Conservation (phyloP, 2,329 filamentous ascomycete species). For the Nemania serpens region DNA sequence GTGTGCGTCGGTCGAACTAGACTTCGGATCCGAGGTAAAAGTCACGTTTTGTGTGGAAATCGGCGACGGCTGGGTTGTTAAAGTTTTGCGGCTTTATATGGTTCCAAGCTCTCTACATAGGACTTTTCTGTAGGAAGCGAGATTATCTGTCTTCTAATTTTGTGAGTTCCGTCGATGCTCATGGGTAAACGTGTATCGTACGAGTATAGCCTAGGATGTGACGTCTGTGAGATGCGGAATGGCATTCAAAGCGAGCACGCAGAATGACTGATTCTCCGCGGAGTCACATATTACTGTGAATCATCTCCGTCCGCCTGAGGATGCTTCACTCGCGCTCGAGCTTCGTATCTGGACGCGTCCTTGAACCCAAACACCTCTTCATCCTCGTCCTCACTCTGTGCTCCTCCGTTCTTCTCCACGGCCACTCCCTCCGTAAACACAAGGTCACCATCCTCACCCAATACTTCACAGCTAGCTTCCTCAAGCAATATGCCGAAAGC, state of each 20-base stretch:
- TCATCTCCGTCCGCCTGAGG: slow-evolving; percentile 3
- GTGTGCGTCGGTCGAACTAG: not conserved
- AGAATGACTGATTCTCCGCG: not conserved
- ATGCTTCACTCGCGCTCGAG: slow-evolving; percentile 17
- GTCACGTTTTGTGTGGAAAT: not conserved
- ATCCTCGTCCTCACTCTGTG: slow-evolving; percentile 15
- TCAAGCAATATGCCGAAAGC: slow-evolving; percentile 77
- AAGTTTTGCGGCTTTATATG: not conserved
- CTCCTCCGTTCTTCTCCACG: slow-evolving; percentile 25
- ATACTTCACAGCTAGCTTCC: slow-evolving; percentile 64
- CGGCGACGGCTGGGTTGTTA: not conserved
- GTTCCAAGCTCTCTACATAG: too few species aligned
- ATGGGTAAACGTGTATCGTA: not conserved
- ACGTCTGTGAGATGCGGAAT: slow-evolving; percentile 17
- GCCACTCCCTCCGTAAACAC: slow-evolving; percentile 68
- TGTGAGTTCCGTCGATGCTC: not conserved
- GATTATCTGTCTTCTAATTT: not conserved
- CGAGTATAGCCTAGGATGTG: not conserved
- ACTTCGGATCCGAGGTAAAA: not conserved
- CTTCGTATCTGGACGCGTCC: slow-evolving; percentile 30
- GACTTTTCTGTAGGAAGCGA: not conserved
- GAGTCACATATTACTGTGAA: not conserved
- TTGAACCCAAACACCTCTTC: slow-evolving; percentile 33
- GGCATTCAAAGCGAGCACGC: not conserved
- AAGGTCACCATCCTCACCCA: slow-evolving; percentile 70